Conservation (phyloP, 345 rosid species). For the Citrus maxima region DNA sequence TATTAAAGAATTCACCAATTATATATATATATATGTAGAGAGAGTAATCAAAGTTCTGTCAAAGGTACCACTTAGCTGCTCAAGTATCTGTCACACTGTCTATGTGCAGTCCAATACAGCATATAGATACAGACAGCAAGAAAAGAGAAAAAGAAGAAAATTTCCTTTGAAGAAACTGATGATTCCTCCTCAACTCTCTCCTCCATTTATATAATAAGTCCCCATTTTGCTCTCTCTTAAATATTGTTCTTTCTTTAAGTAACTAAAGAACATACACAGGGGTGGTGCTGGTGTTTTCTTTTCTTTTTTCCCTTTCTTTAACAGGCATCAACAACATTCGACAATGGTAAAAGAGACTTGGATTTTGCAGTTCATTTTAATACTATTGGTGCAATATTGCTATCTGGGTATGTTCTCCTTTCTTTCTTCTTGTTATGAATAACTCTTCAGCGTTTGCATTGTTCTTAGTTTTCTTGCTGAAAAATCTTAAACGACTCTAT, state of each 20-base stretch:
- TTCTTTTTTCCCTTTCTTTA: background rate
- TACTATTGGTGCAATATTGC: slow-evolving; percentile 17
- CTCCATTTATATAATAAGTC: slow-evolving; percentile 12
- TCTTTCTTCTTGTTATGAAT: background rate
- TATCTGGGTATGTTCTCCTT: slow-evolving; percentile 26
- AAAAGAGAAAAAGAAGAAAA: slow-evolving; percentile 13
- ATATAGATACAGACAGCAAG: background rate
- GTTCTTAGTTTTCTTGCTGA: background rate
- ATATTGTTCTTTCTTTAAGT: too few relatives aligned
- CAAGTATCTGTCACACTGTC: background rate
- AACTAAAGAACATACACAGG: too few relatives aligned
- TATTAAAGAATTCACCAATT: background rate
- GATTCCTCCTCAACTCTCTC: slow-evolving; percentile 19
- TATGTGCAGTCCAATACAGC: too few relatives aligned
- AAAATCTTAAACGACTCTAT: too few relatives aligned
- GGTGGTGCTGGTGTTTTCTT: background rate
- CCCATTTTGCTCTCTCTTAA: background rate
- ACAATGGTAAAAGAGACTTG: slow-evolving; percentile 20
- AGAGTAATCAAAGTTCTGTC: background rate
- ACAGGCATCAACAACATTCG: background rate
- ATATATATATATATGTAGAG: too few relatives aligned
- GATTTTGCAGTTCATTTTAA: slow-evolving; percentile 20
- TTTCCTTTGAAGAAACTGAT: slow-evolving; percentile 31
- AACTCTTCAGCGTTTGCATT: background rate
- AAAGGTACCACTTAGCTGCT: background rate